A percentile compares a stretch with the other conserved stretches of the same genome.
phyloP scores from a whole-genome alignment of 352 stramenopile genomes.

The Phytopythium kandeliae region DNA sequence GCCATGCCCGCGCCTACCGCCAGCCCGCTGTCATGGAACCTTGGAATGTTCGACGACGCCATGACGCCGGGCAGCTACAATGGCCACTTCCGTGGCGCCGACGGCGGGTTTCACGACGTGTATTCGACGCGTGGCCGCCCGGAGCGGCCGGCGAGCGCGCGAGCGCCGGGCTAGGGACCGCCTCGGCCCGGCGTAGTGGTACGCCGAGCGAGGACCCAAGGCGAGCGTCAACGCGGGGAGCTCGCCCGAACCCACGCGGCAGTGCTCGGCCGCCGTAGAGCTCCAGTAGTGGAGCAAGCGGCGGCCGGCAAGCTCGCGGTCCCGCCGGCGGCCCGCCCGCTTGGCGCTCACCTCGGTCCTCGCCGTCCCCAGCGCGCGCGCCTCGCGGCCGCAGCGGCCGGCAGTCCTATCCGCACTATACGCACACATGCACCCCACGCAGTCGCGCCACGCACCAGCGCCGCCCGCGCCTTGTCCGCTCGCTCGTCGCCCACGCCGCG shows the following conservation, averaged over 20 bases:
- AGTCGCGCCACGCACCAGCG: background rate
- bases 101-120: background rate
- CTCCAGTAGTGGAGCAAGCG: conserved; percentile 1
- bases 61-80: too few relatives aligned
- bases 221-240: background rate
- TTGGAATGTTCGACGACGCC: conserved; percentile 2
- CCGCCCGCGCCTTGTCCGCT: too few relatives aligned
- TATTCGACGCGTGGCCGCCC: conserved; percentile 2
- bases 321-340: background rate
- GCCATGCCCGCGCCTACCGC: background rate
- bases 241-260: background rate
- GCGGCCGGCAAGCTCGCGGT: background rate
- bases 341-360: background rate
- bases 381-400: background rate
- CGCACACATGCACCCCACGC: conserved; percentile 3
- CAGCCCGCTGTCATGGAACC: conserved; percentile 1
- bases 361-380: too few relatives aligned
- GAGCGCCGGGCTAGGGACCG: too few relatives aligned
- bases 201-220: background rate
- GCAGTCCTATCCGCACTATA: background rate
- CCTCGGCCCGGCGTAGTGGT: conserved; percentile 1
- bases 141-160: too few relatives aligned
- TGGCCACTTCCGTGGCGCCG: too few relatives aligned
- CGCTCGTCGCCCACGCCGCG: background rate
- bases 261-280: too few relatives aligned